Evolutionary conservation across 352 stramenopile genomes (phyloP), one percentile per base, ranked within the genome.

Genomic region (Pythium plurisporium): DNA sequence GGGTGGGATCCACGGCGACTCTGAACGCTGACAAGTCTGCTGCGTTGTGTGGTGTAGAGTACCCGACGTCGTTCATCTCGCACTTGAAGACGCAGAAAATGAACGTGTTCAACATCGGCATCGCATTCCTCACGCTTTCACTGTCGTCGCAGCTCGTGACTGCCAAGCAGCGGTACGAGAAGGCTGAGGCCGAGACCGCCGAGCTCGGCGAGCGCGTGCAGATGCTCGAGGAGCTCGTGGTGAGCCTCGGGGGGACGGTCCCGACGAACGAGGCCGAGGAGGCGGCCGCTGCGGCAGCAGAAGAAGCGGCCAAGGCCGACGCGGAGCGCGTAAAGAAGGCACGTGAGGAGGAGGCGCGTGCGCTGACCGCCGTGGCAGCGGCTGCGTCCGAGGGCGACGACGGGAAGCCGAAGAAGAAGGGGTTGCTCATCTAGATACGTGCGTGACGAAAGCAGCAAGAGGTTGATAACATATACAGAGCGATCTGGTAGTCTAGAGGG

Each of bases 101-200:
- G 44, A 94, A 91, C 47, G 74, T 89, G 62, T 94, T 92, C 62
- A 91, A 91, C 70, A 87, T 94, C 45, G 82, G 84, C 36, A 63
- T 94, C 12, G 81, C 82, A 6, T 88, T 91, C 66, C 66, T 94
- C 53, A 90, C 84, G 63, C 67, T 94, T 30, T 94, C 84, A 43
- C 73, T 94, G n/a, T 89, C 84, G 43, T 89, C 79, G 45, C 82
- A 91, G 65, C 70, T 94, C 47, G 81, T 94, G 26, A 73, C 73
- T 40, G 80, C 79, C 73, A 89, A 89, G 62, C 74, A 93, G 54
- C 70, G 73, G 36, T 76, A 76, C 42, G 68, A 87, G 43, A 59
- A 62, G 23, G 64, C 57, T 31, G 46, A 70, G 51, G 51, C 49
- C 5, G 67, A 81, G 29, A 77, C 78, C 43, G 70, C 65, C 14